These are phyloP conservation scores for Cryptococcus sp. DNA, from an alignment of 1,284 basidiomycete species.

Conservation along the genomic window DNA sequence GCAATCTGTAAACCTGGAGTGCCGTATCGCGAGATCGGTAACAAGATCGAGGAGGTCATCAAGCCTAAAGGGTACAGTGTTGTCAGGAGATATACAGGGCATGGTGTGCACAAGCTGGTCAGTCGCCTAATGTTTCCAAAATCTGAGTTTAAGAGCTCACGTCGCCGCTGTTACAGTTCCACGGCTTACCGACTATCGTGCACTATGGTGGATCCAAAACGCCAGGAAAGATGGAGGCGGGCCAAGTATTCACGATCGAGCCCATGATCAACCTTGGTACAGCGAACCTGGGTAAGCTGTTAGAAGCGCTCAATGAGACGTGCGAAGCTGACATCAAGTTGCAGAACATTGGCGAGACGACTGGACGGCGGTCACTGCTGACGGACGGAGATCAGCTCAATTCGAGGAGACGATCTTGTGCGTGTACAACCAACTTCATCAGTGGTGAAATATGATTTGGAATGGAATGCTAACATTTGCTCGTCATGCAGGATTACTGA, in stretches of 20 bases:
- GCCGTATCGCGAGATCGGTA: slow-evolving; percentile 63
- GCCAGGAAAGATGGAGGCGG: slow-evolving; percentile 54
- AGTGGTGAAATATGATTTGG: not conserved
- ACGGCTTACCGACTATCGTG: slow-evolving; percentile 52
- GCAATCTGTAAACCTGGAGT: slow-evolving; percentile 86
- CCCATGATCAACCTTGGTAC: slow-evolving; percentile 86
- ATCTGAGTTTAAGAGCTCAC: slow-evolving; percentile 14
- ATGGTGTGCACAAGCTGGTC: slow-evolving; percentile 84
- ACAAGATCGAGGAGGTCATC: slow-evolving; percentile 71
- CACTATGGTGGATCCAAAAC: slow-evolving; percentile 55
- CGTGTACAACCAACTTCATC: slow-evolving; percentile 44
- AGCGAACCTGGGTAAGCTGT: slow-evolving; percentile 34
- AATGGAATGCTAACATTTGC: slow-evolving; percentile 17
- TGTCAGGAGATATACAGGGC: slow-evolving; percentile 85
- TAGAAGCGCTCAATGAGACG: not conserved
- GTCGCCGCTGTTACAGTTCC: slow-evolving; percentile 33
- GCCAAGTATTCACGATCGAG: slow-evolving; percentile 57
- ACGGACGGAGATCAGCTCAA: slow-evolving; percentile 87
- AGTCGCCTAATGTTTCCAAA: slow-evolving; percentile 23
- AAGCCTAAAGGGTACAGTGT: slow-evolving; percentile 76
- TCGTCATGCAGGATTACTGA: slow-evolving; percentile 73
- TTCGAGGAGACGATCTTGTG: slow-evolving; percentile 92
- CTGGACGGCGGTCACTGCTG: slow-evolving; percentile 89
- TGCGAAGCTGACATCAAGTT: slow-evolving; percentile 21
- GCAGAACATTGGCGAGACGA: slow-evolving; percentile 56